phyloP scores from a whole-genome alignment of 768 basidiomycete genomes.

The Pleurotus djamor region DNA sequence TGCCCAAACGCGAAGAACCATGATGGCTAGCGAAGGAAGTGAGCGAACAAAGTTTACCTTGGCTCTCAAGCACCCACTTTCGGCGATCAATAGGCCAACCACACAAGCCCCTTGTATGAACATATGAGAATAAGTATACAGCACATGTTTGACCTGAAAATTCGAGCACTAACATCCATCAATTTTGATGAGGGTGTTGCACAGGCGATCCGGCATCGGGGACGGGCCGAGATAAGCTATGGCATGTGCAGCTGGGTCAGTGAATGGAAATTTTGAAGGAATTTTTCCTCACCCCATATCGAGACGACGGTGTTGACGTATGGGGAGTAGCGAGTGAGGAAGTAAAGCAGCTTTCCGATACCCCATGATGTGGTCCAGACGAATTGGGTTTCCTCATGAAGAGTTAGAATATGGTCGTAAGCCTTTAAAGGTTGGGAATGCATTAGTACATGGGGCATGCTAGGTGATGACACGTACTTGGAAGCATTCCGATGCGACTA shows the following conservation, averaged over 20 bases:
- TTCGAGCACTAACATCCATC: neutral
- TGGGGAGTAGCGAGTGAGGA: conserved; percentile 1
- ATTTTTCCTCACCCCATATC: neutral
- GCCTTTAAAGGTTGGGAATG: neutral
- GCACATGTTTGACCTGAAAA: neutral
- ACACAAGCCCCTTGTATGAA: too few relatives aligned
- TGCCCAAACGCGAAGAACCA: conserved; percentile 5
- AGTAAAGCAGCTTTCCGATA: conserved; percentile 3
- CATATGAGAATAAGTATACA: neutral
- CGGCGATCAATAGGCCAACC: too few relatives aligned
- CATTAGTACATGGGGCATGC: too few relatives aligned
- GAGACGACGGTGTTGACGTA: too few relatives aligned
- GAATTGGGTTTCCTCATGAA: neutral
- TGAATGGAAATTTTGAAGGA: neutral
- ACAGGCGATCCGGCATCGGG: neutral
- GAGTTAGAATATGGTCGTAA: neutral
- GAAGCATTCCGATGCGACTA: too few relatives aligned
- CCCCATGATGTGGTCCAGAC: conserved; percentile 3
- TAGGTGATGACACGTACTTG: too few relatives aligned
- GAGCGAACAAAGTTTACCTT: too few relatives aligned
- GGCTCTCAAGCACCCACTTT: too few relatives aligned
- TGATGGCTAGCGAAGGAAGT: neutral
- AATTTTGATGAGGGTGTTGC: neutral
- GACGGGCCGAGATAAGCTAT: neutral
- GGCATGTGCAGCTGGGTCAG: too few relatives aligned